Evolutionary conservation across 345 rosid species (phyloP).

Genomic region (Brassica napus): DNA sequence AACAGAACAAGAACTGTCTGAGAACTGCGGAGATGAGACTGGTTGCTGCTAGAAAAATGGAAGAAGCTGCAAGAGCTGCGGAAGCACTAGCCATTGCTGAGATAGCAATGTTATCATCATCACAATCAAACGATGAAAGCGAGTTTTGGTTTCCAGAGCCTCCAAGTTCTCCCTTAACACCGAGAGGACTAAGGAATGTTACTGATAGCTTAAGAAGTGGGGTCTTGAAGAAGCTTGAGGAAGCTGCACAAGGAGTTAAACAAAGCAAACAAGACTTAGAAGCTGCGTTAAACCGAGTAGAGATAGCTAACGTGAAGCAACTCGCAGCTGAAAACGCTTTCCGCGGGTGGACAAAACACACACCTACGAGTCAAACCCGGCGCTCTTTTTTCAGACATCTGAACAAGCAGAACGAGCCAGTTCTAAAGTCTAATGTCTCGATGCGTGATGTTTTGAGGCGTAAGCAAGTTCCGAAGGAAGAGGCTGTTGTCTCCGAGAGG

Average conservation of each 20-base stretch:
- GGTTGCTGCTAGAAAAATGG: conserved; percentile 95
- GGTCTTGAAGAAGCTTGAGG: conserved; percentile 62
- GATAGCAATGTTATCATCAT: conserved; percentile 54
- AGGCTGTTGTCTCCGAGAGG: conserved; percentile 25
- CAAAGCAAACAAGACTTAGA: conserved; percentile 70
- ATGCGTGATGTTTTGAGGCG: conserved; percentile 90
- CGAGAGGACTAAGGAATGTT: conserved; percentile 28
- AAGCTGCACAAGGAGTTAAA: conserved; percentile 78
- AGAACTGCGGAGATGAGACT: conserved; percentile 83
- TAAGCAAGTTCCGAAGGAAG: conserved; percentile 59
- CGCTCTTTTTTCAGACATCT: conserved; percentile 47
- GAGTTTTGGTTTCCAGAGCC: conserved; percentile 66
- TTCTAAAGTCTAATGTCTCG: conserved; percentile 68
- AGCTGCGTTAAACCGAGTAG: conserved; percentile 68
- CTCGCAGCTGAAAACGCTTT: conserved; percentile 76
- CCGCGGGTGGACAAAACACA: conserved; percentile 57
- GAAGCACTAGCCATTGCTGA: conserved; percentile 89
- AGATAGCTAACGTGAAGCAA: conserved; percentile 73
- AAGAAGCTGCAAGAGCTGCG: conserved; percentile 96
- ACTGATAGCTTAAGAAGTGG: conserved; percentile 41
- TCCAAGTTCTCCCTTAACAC: conserved; percentile 50
- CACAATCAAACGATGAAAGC: conserved; percentile 26
- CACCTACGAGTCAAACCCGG: conserved; percentile 43
- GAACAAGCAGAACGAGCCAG: conserved; percentile 45
- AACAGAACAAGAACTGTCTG: conserved; percentile 45